A percentile compares a stretch with the other conserved stretches of the same genome.
Conservation (phyloP, 257 asterid genomes). For the Dorcoceras hygrometricum region DNA sequence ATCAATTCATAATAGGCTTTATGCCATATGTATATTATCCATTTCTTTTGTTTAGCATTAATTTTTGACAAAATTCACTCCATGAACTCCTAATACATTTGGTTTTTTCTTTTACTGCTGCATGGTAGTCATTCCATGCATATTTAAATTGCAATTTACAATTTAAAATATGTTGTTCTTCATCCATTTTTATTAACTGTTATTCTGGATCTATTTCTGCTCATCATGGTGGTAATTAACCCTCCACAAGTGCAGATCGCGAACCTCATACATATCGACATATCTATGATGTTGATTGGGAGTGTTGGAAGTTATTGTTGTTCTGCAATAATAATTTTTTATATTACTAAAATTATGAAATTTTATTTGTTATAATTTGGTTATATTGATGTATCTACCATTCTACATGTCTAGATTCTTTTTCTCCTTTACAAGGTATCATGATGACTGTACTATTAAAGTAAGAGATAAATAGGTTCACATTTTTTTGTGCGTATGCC, state of each 20-base stretch:
- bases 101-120: background rate
- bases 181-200: background rate
- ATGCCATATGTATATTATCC: too few species aligned
- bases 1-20: too few species aligned
- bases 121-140: background rate
- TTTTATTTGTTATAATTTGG: background rate
- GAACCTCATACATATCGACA: background rate
- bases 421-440: too few species aligned
- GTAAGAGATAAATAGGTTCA: background rate
- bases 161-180: too few species aligned
- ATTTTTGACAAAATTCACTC: background rate
- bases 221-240: background rate
- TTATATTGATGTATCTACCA: background rate
- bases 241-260: background rate
- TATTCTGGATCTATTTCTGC: background rate
- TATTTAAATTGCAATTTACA: conserved; percentile 9
- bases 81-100: background rate
- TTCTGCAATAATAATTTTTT: background rate
- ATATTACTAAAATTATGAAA: too few species aligned
- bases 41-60: background rate
- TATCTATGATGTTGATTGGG: background rate
- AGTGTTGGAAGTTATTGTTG: background rate
- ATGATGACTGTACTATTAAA: background rate
- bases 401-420: too few species aligned
- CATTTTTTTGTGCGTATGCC: background rate